Conservation (phyloP, 2,329 filamentous ascomycete genomes). For the Claviceps monticola region DNA sequence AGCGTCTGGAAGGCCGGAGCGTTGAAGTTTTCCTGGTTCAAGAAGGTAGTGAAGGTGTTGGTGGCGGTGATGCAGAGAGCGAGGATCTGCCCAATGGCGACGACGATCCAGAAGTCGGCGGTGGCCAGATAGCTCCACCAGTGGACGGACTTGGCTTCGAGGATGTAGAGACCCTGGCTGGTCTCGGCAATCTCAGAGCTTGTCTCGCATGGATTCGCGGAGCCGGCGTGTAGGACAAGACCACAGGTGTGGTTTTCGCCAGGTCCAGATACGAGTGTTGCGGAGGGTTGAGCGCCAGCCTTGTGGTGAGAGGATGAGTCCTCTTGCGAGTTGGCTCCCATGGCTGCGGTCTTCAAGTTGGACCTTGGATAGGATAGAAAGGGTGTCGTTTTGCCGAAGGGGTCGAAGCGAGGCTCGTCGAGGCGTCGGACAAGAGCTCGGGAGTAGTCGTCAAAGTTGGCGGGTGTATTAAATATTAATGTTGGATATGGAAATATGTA, state of each 20-base stretch:
- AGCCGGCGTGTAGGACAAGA: not conserved
- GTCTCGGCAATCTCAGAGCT: conserved; percentile 23
- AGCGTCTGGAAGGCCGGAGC: conserved; percentile 93
- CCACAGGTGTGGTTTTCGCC: conserved; percentile 8
- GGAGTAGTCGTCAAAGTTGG: not conserved
- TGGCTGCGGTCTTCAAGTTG: not conserved
- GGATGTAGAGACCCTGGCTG: conserved; percentile 35
- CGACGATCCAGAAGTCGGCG: conserved; percentile 74
- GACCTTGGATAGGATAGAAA: no score
- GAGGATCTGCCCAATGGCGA: conserved; percentile 69
- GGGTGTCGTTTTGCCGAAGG: not conserved
- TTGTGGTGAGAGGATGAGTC: conserved; percentile 3
- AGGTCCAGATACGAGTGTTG: conserved; percentile 3
- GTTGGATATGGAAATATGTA: not conserved
- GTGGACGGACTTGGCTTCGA: conserved; percentile 38
- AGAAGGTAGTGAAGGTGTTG: conserved; percentile 76
- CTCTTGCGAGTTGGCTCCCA: not conserved
- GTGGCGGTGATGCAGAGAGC: conserved; percentile 84
- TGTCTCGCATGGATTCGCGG: conserved; percentile 5
- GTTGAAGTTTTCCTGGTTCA: conserved; percentile 51
- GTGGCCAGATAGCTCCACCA: conserved; percentile 71
- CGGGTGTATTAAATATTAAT: no score
- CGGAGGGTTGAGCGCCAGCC: conserved; percentile 10
- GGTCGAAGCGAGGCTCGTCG: not conserved
- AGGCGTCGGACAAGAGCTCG: not conserved